Percentiles rank a stretch among this genome's conserved stretches.
Conservation (phyloP, 306 rosid genomes). For the Cucumis hystrix region DNA sequence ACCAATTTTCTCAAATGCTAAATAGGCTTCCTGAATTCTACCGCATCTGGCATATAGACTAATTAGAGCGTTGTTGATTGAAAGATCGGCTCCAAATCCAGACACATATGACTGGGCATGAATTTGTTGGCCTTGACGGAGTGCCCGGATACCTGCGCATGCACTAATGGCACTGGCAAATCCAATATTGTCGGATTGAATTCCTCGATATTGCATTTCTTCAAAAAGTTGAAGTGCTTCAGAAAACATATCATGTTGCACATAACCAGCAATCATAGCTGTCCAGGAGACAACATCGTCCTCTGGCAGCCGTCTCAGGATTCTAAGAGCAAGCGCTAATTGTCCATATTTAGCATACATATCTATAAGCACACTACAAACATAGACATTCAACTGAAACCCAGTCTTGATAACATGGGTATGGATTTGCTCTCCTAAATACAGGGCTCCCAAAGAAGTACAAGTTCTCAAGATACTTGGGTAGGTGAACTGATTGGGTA, state of each 20-base stretch:
- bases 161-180: slow-evolving; percentile 76
- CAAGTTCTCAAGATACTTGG: slow-evolving; percentile 82
- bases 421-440: slow-evolving; percentile 79
- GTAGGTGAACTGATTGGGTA: slow-evolving; percentile 78
- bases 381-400: slow-evolving; percentile 63
- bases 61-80: slow-evolving; percentile 71
- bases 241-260: slow-evolving; percentile 49
- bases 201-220: slow-evolving; percentile 62
- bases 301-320: slow-evolving; percentile 42
- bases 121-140: slow-evolving; percentile 64
- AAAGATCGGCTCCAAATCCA: slow-evolving; percentile 61
- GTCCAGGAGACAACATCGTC: slow-evolving; percentile 79
- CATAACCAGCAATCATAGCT: slow-evolving; percentile 81
- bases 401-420: slow-evolving; percentile 66
- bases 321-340: slow-evolving; percentile 43
- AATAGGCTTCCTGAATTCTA: slow-evolving; percentile 45
- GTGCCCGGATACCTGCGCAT: slow-evolving; percentile 65
- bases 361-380: slow-evolving; percentile 75
- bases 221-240: slow-evolving; percentile 57
- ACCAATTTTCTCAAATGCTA: slow-evolving; percentile 43
- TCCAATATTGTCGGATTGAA: slow-evolving; percentile 63
- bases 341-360: slow-evolving; percentile 79
- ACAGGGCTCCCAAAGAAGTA: slow-evolving; percentile 49
- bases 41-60: slow-evolving; percentile 83
- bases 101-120: slow-evolving; percentile 60